Evolutionary conservation across 768 basidiomycete species (phyloP).

Genomic region (Boletus pseudo-olivaceus): DNA sequence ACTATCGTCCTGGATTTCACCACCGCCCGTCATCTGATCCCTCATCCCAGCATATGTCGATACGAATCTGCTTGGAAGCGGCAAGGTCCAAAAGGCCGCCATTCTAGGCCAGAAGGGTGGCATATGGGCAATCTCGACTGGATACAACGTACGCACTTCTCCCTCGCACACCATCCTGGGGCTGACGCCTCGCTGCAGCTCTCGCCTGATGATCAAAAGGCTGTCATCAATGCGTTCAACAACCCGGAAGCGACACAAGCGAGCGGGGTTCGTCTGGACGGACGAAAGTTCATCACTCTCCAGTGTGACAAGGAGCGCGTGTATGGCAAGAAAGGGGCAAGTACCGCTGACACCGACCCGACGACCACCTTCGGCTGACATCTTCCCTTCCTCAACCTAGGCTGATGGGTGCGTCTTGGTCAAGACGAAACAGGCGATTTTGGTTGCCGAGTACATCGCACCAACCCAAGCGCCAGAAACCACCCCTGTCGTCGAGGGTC

Average conservation of each 20-base stretch:
- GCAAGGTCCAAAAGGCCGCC: conserved; percentile 71
- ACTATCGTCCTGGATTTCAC: conserved; percentile 29
- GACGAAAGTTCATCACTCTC: conserved; percentile 74
- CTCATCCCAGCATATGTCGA: conserved; percentile 73
- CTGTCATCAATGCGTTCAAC: conserved; percentile 37
- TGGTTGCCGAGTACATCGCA: conserved; percentile 70
- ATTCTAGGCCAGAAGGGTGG: conserved; percentile 30
- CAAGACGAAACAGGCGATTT: conserved; percentile 81
- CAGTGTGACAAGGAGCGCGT: conserved; percentile 48
- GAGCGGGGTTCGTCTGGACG: conserved; percentile 59
- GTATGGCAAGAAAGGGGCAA: conserved; percentile 75
- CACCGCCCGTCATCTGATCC: conserved; percentile 29
- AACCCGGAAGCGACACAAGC: conserved; percentile 42
- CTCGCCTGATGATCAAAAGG: conserved; percentile 24
- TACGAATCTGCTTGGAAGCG: conserved; percentile 67
- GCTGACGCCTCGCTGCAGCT: conserved; percentile 12
- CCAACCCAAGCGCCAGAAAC: conserved; percentile 67
- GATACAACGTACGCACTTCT: conserved; percentile 13
- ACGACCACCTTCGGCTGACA: background rate
- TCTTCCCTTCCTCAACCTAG: conserved; percentile 35
- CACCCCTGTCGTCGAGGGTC: conserved; percentile 57
- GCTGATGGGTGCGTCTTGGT: conserved; percentile 68
- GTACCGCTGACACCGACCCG: conserved; percentile 25
- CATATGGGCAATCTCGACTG: conserved; percentile 28
- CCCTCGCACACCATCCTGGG: background rate